phyloP scores from a whole-genome alignment of 2,329 filamentous ascomycete species.

The Epichloe uncinata region DNA sequence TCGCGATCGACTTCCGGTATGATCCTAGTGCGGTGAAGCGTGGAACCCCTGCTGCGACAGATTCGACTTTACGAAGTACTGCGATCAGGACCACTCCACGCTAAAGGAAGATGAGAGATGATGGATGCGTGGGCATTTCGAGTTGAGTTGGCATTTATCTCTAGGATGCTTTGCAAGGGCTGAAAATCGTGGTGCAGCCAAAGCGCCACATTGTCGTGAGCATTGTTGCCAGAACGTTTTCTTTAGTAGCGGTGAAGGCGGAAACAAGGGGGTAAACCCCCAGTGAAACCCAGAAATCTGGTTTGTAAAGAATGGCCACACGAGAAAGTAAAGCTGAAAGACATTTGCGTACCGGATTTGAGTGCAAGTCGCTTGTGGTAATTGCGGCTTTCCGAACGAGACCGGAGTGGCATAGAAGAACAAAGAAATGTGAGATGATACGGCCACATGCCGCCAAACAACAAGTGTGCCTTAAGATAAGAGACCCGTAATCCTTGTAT shows the following conservation, averaged over 20 bases:
- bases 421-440: neutral
- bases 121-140: neutral
- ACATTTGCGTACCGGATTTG: neutral
- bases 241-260: neutral
- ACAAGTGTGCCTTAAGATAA: neutral
- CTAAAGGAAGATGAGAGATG: neutral
- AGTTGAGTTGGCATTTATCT: neutral
- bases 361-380: neutral
- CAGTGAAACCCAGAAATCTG: neutral
- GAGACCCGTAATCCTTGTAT: neutral
- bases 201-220: neutral
- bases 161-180: neutral
- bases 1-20: neutral
- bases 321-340: neutral
- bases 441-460: neutral
- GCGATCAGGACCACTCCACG: neutral
- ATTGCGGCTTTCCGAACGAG: neutral
- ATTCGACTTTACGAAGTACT: neutral
- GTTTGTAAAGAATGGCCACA: neutral
- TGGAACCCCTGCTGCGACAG: neutral
- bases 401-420: neutral
- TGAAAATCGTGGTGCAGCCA: neutral
- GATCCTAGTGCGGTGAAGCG: neutral
- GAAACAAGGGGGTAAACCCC: neutral
- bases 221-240: neutral